phyloP scores from a whole-genome alignment of 2,329 filamentous ascomycete genomes.

The Stemphylium vesicarium region DNA sequence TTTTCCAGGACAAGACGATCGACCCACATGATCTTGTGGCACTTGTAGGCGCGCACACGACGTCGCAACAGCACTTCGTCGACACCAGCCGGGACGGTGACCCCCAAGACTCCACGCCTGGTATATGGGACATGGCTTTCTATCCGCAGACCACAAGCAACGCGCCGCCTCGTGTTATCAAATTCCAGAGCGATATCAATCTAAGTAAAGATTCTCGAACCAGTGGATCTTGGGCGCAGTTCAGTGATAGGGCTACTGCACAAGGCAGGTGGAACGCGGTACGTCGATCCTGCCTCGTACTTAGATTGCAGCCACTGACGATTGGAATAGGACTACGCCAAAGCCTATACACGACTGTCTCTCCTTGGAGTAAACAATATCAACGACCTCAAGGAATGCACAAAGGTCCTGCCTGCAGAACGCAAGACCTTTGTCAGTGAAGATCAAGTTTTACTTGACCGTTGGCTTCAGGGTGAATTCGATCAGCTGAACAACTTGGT shows the following conservation, averaged over 20 bases:
- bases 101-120: constrained; percentile 47
- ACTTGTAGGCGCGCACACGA: constrained; percentile 48
- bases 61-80: constrained; percentile 47
- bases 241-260: constrained; percentile 27
- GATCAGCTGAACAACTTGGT: constrained; percentile 43
- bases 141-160: constrained; percentile 43
- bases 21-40: constrained; percentile 47
- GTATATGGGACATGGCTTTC: constrained; percentile 48
- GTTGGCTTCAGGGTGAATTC: constrained; percentile 42
- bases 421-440: constrained; percentile 32
- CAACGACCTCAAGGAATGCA: constrained; percentile 63
- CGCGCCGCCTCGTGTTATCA: constrained; percentile 42
- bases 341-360: constrained; percentile 61
- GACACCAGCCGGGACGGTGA: constrained; percentile 39
- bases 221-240: constrained; percentile 41
- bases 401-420: constrained; percentile 54
- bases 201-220: constrained; percentile 45
- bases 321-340: constrained; percentile 54
- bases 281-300: constrained; percentile 1
- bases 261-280: constrained; percentile 47
- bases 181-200: constrained; percentile 46
- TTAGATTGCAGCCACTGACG: not conserved
- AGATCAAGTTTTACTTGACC: constrained; percentile 38
- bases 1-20: constrained; percentile 50
- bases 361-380: constrained; percentile 64